Percentiles rank a stretch among this genome's conserved stretches.
These are phyloP conservation scores for Botrytis sinoallii DNA, from an alignment of 2,329 filamentous ascomycete genomes.

Conservation along the genomic window DNA sequence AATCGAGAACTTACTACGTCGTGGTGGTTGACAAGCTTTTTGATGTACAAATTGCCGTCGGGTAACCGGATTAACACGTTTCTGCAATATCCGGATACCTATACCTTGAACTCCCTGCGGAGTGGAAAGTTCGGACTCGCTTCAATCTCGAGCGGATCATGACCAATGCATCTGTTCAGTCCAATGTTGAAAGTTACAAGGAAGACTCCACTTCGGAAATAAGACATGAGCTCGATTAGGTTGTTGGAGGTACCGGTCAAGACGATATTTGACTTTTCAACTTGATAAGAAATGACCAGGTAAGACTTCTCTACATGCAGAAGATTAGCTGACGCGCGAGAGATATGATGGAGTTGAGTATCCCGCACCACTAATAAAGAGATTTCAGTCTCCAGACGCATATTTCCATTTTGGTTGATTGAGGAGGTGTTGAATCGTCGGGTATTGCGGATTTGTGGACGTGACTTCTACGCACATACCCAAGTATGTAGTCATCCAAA, in stretches of 20 bases:
- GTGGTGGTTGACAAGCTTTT: neutral
- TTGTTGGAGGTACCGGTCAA: neutral
- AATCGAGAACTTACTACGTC: neutral
- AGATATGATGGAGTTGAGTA: neutral
- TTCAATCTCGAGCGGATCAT: neutral
- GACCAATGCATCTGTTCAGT: neutral
- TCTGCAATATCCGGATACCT: neutral
- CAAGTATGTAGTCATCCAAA: neutral
- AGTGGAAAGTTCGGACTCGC: neutral
- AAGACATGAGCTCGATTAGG: neutral
- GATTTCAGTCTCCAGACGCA: too few species aligned
- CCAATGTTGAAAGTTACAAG: neutral
- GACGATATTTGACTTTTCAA: neutral
- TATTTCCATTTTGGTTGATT: neutral
- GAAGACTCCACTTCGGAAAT: neutral
- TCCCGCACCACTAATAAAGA: neutral
- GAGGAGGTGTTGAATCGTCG: neutral
- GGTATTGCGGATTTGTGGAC: neutral
- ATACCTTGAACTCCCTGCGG: neutral
- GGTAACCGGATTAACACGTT: neutral
- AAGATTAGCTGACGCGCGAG: neutral
- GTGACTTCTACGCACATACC: neutral
- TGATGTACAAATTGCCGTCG: neutral
- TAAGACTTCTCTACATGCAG: neutral
- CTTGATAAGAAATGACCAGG: neutral